phyloP scores from a whole-genome alignment of 495 filamentous ascomycete species.

The Penicillium bialowiezense region DNA sequence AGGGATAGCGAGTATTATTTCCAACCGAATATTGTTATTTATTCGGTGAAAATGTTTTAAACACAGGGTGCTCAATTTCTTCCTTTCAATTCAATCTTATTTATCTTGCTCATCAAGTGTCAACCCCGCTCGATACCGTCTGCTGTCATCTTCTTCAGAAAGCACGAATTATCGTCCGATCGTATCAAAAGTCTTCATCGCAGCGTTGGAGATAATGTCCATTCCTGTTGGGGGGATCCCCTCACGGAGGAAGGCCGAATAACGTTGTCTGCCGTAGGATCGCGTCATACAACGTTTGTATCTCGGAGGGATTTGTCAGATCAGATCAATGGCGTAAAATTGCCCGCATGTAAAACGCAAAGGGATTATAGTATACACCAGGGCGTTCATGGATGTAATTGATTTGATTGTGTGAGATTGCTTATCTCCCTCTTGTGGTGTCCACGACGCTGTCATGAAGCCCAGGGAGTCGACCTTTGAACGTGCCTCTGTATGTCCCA shows the following conservation, averaged over 20 bases:
- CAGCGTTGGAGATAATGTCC: background rate
- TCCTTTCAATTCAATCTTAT: background rate
- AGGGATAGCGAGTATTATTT: background rate
- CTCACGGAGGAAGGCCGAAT: background rate
- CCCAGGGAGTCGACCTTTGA: too few species aligned
- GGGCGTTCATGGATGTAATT: too few species aligned
- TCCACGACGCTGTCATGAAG: too few species aligned
- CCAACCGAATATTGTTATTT: background rate
- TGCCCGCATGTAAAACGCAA: too few species aligned
- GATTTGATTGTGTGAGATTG: too few species aligned
- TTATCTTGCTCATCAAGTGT: background rate
- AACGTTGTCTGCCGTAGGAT: background rate
- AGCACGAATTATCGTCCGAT: background rate
- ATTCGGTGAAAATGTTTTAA: background rate
- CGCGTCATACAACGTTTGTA: background rate
- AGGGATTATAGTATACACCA: too few species aligned
- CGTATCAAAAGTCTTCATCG: background rate
- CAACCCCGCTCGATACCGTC: background rate
- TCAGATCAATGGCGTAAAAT: too few species aligned
- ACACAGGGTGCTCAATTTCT: background rate
- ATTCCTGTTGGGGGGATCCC: background rate
- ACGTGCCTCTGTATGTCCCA: too few species aligned
- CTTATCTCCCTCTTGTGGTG: too few species aligned
- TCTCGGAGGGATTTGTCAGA: too few species aligned
- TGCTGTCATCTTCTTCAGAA: background rate